Conservation (phyloP, 148 eudicot species). For the Chenopodium quinoa region DNA sequence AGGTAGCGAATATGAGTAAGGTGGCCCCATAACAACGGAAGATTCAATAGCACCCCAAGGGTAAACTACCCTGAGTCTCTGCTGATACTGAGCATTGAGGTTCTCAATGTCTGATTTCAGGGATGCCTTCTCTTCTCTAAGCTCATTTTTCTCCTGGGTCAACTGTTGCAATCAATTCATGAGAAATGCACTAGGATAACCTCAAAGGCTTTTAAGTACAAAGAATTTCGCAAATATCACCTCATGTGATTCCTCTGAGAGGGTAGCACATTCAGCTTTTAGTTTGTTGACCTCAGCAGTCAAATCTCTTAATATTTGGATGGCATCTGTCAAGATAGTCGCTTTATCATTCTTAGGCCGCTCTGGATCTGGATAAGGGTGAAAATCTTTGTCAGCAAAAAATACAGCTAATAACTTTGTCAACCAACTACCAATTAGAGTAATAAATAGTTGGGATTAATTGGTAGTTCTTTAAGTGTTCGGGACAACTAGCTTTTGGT, state of each 20-base stretch:
- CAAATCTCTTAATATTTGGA: slow-evolving; percentile 58
- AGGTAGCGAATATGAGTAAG: slow-evolving; percentile 53
- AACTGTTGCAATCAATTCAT: slow-evolving; percentile 36
- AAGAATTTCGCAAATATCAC: slow-evolving; percentile 34
- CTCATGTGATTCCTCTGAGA: slow-evolving; percentile 63
- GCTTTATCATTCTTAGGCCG: slow-evolving; percentile 69
- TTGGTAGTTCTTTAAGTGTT: too few species aligned
- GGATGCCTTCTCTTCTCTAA: slow-evolving; percentile 60
- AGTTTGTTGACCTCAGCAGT: slow-evolving; percentile 55
- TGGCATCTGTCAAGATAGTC: slow-evolving; percentile 54
- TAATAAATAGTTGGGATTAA: too few species aligned
- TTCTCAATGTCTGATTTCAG: slow-evolving; percentile 59
- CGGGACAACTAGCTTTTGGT: too few species aligned
- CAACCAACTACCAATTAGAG: not conserved
- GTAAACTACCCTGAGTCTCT: slow-evolving; percentile 44
- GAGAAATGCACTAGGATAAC: slow-evolving; percentile 23
- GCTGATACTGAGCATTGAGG: slow-evolving; percentile 58
- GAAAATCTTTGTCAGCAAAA: not conserved
- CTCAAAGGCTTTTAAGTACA: slow-evolving; percentile 9
- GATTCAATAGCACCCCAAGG: slow-evolving; percentile 63
- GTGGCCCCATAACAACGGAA: slow-evolving; percentile 53
- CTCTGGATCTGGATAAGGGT: slow-evolving; percentile 49
- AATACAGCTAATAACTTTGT: not conserved
- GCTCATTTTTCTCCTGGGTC: slow-evolving; percentile 70
- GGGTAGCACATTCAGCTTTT: slow-evolving; percentile 50